Percentiles rank a stretch among this genome's conserved stretches.
phyloP scores from a whole-genome alignment of 257 asterid species.

The Anisodus tanguticus region DNA sequence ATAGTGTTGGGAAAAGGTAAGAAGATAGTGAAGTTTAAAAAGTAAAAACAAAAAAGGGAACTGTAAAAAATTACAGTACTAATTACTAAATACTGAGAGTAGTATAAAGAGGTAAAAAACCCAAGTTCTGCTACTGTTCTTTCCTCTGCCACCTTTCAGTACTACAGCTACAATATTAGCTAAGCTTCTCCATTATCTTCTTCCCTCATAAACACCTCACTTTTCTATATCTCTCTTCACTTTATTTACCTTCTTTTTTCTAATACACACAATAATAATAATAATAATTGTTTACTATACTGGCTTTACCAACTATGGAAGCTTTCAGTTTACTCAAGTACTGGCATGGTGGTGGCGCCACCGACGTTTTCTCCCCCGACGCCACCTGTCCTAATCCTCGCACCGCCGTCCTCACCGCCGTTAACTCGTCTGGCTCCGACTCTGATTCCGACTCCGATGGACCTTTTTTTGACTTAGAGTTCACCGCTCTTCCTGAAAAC shows the following conservation, averaged over 20 bases:
- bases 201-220: conserved; percentile 7
- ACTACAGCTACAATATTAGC: not conserved
- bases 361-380: not conserved
- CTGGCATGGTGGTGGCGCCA: conserved; percentile 49
- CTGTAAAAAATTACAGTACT: not conserved
- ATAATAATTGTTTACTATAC: not conserved
- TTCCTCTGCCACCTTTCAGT: conserved; percentile 29
- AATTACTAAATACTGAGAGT: no score
- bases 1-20: not conserved
- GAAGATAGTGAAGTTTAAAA: not conserved
- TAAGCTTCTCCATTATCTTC: conserved; percentile 12
- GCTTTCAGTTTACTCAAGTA: conserved; percentile 52
- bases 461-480: conserved; percentile 50
- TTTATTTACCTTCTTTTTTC: not conserved
- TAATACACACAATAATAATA: not conserved
- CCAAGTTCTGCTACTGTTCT: conserved; percentile 24
- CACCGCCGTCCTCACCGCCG: conserved; percentile 20
- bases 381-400: not conserved
- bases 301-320: conserved; percentile 59
- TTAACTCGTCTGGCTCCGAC: conserved; percentile 38
- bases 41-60: not conserved
- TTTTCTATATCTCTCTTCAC: not conserved
- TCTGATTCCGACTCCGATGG: conserved; percentile 36
- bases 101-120: not conserved
- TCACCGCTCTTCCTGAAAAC: conserved; percentile 39